A percentile compares a stretch with the other conserved stretches of the same genome.
Evolutionary conservation across 1,284 basidiomycete genomes (phyloP).

Genomic region (Cryptococcus sp.): DNA sequence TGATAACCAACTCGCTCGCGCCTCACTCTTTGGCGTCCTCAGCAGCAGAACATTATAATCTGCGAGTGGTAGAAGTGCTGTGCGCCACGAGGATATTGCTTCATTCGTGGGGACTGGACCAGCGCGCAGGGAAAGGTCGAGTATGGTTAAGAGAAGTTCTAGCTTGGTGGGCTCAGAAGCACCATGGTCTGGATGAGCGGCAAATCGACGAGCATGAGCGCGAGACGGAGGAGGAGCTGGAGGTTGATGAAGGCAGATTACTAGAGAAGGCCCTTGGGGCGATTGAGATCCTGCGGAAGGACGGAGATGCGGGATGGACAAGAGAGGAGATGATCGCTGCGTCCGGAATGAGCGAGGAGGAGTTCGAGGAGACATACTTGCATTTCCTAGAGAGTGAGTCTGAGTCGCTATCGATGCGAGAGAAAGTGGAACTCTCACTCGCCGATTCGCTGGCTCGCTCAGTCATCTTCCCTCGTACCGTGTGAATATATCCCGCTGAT

Average conservation of each 20-base stretch:
- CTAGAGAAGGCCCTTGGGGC: conserved; percentile 60
- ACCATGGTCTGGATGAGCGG: background rate
- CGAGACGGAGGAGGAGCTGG: conserved; percentile 30
- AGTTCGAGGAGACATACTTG: conserved; percentile 69
- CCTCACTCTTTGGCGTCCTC: conserved; percentile 78
- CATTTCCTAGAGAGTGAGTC: conserved; percentile 72
- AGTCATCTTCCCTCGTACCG: background rate
- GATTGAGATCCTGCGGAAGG: conserved; percentile 55
- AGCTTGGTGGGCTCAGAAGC: conserved; percentile 56
- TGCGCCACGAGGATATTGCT: conserved; percentile 73
- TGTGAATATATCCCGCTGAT: no score
- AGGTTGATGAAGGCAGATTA: conserved; percentile 17
- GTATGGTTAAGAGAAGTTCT: conserved; percentile 54
- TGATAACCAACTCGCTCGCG: conserved; percentile 80
- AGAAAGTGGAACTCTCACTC: background rate
- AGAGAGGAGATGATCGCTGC: conserved; percentile 69
- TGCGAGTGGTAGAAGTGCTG: conserved; percentile 83
- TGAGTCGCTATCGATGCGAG: background rate
- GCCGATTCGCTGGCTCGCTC: background rate
- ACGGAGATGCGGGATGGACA: conserved; percentile 44
- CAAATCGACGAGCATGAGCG: conserved; percentile 30
- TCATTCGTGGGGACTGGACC: conserved; percentile 58
- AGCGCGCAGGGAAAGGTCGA: conserved; percentile 20
- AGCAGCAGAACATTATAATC: conserved; percentile 76
- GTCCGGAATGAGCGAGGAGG: conserved; percentile 61